phyloP scores from a whole-genome alignment of 192 early-diverging fungal genomes.

The Coemansia sp. region DNA sequence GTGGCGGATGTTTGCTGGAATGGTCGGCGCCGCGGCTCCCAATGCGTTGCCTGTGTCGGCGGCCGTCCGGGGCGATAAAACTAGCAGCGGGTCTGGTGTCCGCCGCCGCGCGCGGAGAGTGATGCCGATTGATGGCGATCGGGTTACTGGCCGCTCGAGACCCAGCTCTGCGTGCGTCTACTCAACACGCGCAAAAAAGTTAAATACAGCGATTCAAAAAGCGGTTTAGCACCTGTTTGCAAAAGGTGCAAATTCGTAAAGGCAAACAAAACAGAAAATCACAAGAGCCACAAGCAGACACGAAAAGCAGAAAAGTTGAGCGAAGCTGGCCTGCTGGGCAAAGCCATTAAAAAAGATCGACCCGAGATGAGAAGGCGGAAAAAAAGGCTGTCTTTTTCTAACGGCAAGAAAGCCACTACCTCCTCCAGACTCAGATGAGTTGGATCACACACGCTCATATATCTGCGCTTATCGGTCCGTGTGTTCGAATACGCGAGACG shows the following conservation, averaged over 20 bases:
- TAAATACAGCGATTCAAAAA: not conserved
- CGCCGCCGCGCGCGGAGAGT: constrained; percentile 4
- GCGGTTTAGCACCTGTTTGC: not conserved
- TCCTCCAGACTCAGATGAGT: not conserved
- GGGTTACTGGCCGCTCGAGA: not conserved
- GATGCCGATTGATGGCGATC: constrained; percentile 1
- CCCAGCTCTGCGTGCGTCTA: constrained; percentile 6
- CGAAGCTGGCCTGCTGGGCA: not conserved
- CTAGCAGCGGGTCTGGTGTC: constrained; percentile 1
- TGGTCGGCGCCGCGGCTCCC: not conserved
- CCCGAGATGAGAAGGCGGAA: not conserved
- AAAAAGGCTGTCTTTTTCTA: not conserved
- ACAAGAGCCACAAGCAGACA: not conserved
- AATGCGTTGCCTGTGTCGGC: not conserved
- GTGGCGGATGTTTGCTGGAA: constrained; percentile 4
- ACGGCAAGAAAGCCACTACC: not conserved
- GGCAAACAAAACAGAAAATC: not conserved
- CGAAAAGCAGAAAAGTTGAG: not conserved
- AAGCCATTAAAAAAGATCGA: not conserved
- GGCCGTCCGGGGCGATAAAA: not conserved
- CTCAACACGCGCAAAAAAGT: not conserved
- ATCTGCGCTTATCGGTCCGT: too few relatives aligned
- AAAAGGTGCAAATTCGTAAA: not conserved
- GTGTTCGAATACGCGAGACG: not conserved
- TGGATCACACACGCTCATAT: not conserved